Percentiles rank a stretch among this genome's conserved stretches.
Conservation (phyloP, 2,329 filamentous ascomycete genomes). For the Penicillium verrucosum region DNA sequence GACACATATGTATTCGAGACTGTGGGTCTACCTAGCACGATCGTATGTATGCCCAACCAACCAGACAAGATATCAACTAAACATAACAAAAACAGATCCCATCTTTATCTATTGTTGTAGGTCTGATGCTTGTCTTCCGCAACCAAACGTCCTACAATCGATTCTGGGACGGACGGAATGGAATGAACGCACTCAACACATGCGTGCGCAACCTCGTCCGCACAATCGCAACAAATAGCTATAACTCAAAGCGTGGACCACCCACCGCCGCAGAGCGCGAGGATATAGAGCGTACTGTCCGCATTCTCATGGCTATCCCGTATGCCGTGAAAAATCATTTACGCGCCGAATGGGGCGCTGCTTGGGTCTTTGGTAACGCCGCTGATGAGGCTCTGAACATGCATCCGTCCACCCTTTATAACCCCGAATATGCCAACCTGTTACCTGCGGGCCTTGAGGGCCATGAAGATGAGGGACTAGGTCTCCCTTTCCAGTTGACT, state of each 20-base stretch:
- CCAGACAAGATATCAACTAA: background rate
- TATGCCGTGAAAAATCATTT: constrained; percentile 64
- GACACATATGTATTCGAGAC: constrained; percentile 51
- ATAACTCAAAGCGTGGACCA: constrained; percentile 31
- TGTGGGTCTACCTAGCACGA: constrained; percentile 56
- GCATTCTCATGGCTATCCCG: constrained; percentile 59
- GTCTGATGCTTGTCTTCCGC: constrained; percentile 65
- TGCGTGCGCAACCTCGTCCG: constrained; percentile 58
- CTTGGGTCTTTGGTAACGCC: constrained; percentile 31
- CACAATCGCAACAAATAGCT: constrained; percentile 52
- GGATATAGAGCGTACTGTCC: constrained; percentile 58
- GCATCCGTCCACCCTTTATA: constrained; percentile 31
- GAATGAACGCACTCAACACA: constrained; percentile 57
- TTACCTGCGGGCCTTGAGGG: constrained; percentile 51
- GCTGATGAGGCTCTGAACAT: constrained; percentile 32
- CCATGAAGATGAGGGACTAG: constrained; percentile 58
- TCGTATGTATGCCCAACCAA: constrained; percentile 41
- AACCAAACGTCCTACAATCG: constrained; percentile 63
- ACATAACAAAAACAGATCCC: constrained; percentile 47
- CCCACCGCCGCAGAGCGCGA: constrained; percentile 46
- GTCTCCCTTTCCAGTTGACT: constrained; percentile 59
- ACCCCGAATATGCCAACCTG: constrained; percentile 51
- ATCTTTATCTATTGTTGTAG: constrained; percentile 62
- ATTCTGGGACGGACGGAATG: constrained; percentile 61
- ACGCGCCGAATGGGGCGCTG: constrained; percentile 59